A percentile compares a stretch with the other conserved stretches of the same genome.
phyloP scores from a whole-genome alignment of 2,329 filamentous ascomycete genomes.

The Alternaria triticimaculans region DNA sequence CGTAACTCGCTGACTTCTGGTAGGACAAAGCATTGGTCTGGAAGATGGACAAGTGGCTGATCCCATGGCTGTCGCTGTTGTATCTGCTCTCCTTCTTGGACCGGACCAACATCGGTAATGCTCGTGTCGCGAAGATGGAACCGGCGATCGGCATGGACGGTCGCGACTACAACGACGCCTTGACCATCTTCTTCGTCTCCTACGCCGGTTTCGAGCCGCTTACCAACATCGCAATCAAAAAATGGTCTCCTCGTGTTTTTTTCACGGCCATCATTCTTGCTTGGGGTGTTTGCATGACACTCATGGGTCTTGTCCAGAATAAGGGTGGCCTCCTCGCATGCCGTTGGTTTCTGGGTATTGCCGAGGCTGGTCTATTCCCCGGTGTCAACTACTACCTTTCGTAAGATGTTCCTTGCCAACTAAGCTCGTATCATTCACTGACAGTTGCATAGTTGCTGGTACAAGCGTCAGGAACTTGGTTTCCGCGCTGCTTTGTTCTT shows the following conservation, averaged over 20 bases:
- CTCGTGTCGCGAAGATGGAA: constrained; percentile 45
- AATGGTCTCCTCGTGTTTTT: constrained; percentile 59
- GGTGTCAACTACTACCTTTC: constrained; percentile 63
- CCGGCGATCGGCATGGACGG: constrained; percentile 48
- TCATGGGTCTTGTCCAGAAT: constrained; percentile 57
- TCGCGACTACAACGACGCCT: constrained; percentile 68
- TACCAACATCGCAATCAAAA: constrained; percentile 68
- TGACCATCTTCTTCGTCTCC: constrained; percentile 70
- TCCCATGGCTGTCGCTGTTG: constrained; percentile 51
- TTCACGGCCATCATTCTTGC: constrained; percentile 56
- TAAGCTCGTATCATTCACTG: too few species aligned
- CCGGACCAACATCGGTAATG: constrained; percentile 55
- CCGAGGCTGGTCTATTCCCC: constrained; percentile 49
- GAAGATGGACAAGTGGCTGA: constrained; percentile 52
- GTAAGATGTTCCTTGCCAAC: too few species aligned
- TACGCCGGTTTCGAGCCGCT: constrained; percentile 59
- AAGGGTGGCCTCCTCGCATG: constrained; percentile 44
- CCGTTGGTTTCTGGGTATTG: constrained; percentile 47
- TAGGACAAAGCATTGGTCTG: constrained; percentile 49
- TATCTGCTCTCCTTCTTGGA: constrained; percentile 53
- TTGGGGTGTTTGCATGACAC: constrained; percentile 58
- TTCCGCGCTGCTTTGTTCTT: constrained; percentile 66
- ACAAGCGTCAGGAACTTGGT: constrained; percentile 62
- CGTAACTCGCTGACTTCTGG: constrained; percentile 18
- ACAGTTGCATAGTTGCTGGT: too few species aligned